Evolutionary conservation across 768 basidiomycete genomes (phyloP), one percentile per base, ranked within the genome.

Genomic region (Boletus barrowsii): DNA sequence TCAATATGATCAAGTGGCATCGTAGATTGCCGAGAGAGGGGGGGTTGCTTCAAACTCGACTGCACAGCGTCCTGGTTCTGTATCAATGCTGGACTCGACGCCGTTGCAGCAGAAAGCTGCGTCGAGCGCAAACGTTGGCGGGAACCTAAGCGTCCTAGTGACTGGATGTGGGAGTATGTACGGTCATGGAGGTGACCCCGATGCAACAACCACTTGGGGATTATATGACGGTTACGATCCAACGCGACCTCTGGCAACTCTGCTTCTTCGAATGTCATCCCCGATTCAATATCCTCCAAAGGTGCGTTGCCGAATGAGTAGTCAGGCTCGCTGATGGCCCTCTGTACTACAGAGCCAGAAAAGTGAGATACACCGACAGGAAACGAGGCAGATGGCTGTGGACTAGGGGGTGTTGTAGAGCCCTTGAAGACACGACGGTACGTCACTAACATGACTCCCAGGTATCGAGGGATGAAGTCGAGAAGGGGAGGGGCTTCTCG

Each of bases 391-490:
- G 62, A 22, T 39, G 51, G 48, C 37, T 63, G 55, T n/a, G 55
- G 52, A 30, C 14, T 64, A 24, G 67, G 55, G 49, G 63, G 61
- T 10, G 68, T 60, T 30, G 60, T 58, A 32, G 61, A 63, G 13
- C 70, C 63, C 63, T 79, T 84, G 14, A 80, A 73, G 39, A 93
- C 89, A 14, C 88, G 83, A 24, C 97, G 85, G 67, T 98, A 98
- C 49, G 88, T 96, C 63, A 99, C 96, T 40, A 98, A 81, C 93
- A 99, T 97, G 51, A 99, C 97, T 22, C 97, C 97, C 15, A 99
- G 79, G 71, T 99, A 99, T 42, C 95, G 87, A n/a, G 97, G 97
- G 55, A 98, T 97, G 65, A 93, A 99, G 14, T 83, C 88, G 5
- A 98, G 79, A 10, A 99, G 79, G 5, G 92, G 93, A 0, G 97